These are phyloP conservation scores for Colletotrichum sp. DNA, from an alignment of 2,329 filamentous ascomycete genomes.

Conservation along the genomic window DNA sequence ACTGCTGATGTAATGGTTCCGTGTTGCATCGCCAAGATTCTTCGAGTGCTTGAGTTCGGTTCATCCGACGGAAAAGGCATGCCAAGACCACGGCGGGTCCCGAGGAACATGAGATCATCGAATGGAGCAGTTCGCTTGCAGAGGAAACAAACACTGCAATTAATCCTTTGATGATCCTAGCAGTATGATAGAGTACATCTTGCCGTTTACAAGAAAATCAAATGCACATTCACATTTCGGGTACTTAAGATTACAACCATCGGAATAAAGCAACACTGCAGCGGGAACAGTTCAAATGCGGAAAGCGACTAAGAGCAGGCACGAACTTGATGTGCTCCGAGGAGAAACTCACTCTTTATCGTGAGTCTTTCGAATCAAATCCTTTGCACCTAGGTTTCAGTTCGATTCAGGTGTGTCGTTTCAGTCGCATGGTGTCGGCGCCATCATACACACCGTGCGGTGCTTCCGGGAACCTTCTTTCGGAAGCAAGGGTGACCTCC, in stretches of 20 bases:
- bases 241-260: not conserved
- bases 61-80: not conserved
- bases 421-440: not conserved
- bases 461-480: not conserved
- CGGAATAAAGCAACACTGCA: too few relatives aligned
- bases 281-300: too few relatives aligned
- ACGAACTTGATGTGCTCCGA: accelerated
- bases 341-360: not conserved
- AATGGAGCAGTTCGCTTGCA: not conserved
- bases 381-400: not conserved
- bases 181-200: not conserved
- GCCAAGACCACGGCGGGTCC: not conserved
- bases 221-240: accelerated
- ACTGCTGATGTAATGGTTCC: not conserved
- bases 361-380: not conserved
- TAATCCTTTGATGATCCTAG: not conserved
- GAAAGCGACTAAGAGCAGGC: not conserved
- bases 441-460: not conserved
- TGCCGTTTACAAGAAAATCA: accelerated
- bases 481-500: not conserved
- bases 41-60: not conserved
- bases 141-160: not conserved
- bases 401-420: not conserved
- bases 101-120: not conserved
- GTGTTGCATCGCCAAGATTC: accelerated